phyloP scores from a whole-genome alignment of 768 basidiomycete species.

The Calocera cornea region DNA sequence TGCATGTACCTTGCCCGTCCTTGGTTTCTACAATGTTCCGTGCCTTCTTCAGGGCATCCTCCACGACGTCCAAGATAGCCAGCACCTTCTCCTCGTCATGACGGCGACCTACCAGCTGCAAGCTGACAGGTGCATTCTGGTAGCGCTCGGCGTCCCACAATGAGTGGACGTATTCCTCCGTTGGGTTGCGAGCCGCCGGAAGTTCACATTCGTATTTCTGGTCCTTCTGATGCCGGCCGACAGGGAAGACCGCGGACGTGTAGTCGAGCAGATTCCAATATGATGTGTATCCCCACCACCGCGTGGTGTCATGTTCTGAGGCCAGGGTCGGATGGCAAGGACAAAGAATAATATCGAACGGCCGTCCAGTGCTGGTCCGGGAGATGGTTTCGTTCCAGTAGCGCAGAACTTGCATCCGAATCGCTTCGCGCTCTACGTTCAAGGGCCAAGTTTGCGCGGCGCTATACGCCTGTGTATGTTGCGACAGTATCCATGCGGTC shows the following conservation, averaged over 20 bases:
- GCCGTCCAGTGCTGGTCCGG: constrained; percentile 31
- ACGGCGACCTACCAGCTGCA: constrained; percentile 40
- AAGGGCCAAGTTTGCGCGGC: constrained; percentile 35
- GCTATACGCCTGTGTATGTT: constrained; percentile 27
- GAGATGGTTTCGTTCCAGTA: constrained; percentile 34
- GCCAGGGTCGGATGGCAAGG: constrained; percentile 37
- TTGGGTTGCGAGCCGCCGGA: constrained; percentile 23
- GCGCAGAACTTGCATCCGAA: constrained; percentile 29
- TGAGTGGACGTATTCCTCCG: constrained; percentile 25
- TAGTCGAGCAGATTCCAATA: constrained; percentile 44
- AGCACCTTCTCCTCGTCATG: constrained; percentile 39
- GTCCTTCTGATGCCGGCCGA: constrained; percentile 23
- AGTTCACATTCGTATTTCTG: constrained; percentile 4
- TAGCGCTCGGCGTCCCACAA: constrained; percentile 35
- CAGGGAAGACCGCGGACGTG: constrained; percentile 36
- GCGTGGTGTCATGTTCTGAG: constrained; percentile 34
- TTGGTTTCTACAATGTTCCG: neutral
- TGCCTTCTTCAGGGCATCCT: constrained; percentile 19
- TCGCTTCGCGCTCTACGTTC: constrained; percentile 32
- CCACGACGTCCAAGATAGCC: constrained; percentile 32
- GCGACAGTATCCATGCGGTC: constrained; percentile 32
- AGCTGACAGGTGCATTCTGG: constrained; percentile 32
- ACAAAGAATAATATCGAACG: constrained; percentile 36
- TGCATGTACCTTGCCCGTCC: neutral
- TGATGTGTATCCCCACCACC: constrained; percentile 40